Conservation (phyloP, 345 rosid species). For the Hibiscus trionum region DNA sequence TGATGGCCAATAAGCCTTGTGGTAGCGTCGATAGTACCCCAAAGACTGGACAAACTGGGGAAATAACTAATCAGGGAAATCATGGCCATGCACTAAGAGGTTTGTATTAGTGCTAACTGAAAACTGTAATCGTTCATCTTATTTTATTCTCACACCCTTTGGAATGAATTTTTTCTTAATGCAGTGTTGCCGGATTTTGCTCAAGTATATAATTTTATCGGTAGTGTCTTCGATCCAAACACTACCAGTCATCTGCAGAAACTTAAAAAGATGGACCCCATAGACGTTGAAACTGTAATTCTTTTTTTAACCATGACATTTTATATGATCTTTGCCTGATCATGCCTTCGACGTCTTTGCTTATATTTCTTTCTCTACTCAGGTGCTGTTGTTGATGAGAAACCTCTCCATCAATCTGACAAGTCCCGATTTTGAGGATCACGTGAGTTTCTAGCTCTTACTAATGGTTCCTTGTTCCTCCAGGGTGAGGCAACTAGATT, state of each 20-base stretch:
- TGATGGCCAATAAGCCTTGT: slow-evolving; percentile 40
- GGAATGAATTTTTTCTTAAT: slow-evolving; percentile 13
- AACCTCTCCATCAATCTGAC: slow-evolving; percentile 81
- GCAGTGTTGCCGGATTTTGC: slow-evolving; percentile 83
- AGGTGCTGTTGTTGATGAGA: slow-evolving; percentile 88
- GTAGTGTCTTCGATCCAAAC: slow-evolving; percentile 41
- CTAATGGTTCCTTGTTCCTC: not conserved
- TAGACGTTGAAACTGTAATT: slow-evolving; percentile 80
- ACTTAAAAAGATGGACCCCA: slow-evolving; percentile 80
- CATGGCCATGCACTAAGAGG: slow-evolving; percentile 55
- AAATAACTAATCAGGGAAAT: slow-evolving; percentile 47
- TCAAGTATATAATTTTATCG: slow-evolving; percentile 79
- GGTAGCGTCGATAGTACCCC: slow-evolving; percentile 61
- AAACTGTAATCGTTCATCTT: not conserved
- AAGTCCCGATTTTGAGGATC: slow-evolving; percentile 87
- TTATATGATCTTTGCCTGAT: slow-evolving; percentile 1
- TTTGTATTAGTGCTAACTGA: slow-evolving; percentile 8
- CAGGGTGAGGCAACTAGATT: not conserved
- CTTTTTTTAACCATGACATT: not conserved
- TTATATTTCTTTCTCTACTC: slow-evolving; percentile 19
- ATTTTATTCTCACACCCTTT: not conserved
- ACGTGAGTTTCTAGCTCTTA: slow-evolving; percentile 44
- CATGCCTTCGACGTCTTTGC: not conserved
- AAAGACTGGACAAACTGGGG: slow-evolving; percentile 29
- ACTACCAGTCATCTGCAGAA: slow-evolving; percentile 64